A percentile compares a stretch with the other conserved stretches of the same genome.
These are phyloP conservation scores for Candida nonsorbophila DNA, from an alignment of 805 yeast species.

Conservation along the genomic window DNA sequence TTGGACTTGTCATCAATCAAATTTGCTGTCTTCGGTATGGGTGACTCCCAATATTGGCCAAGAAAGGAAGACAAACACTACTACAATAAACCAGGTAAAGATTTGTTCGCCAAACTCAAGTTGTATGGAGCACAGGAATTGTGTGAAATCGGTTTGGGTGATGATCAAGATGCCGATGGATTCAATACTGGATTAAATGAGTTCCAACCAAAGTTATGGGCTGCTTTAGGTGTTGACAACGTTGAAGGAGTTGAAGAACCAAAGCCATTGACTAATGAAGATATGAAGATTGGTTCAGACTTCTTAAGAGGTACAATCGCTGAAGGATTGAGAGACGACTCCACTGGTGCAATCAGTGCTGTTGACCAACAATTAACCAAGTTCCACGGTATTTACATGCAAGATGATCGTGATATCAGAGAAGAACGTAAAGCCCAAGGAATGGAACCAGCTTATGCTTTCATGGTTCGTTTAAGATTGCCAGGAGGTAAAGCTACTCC, in stretches of 20 bases:
- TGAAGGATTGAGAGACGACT: slow-evolving; percentile 72
- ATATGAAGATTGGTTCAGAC: slow-evolving; percentile 83
- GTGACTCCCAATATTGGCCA: slow-evolving; percentile 92
- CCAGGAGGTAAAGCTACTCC: slow-evolving; percentile 93
- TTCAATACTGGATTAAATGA: slow-evolving; percentile 82
- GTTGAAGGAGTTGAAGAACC: slow-evolving; percentile 84
- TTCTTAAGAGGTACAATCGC: slow-evolving; percentile 90
- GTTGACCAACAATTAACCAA: slow-evolving; percentile 91
- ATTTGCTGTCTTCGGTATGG: slow-evolving; percentile 68
- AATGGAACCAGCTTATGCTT: slow-evolving; percentile 91
- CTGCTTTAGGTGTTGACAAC: slow-evolving; percentile 78
- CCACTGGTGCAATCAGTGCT: slow-evolving; percentile 89
- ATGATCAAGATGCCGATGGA: slow-evolving; percentile 97
- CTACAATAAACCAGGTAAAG: slow-evolving; percentile 86
- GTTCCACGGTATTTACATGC: slow-evolving; percentile 98
- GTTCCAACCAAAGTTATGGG: slow-evolving; percentile 87
- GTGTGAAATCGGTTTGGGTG: slow-evolving; percentile 81
- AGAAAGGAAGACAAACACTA: slow-evolving; percentile 91
- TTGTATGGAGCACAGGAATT: slow-evolving; percentile 71
- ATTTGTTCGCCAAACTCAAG: slow-evolving; percentile 58
- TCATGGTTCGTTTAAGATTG: slow-evolving; percentile 92
- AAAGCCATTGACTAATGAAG: slow-evolving; percentile 89
- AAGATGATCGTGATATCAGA: slow-evolving; percentile 94
- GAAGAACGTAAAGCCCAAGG: slow-evolving; percentile 91
- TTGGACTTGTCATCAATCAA: slow-evolving; percentile 57